Evolutionary conservation across 192 early-diverging fungal species (phyloP), one percentile per base, ranked within the genome.

Genomic region (Lobosporangium transversale): DNA sequence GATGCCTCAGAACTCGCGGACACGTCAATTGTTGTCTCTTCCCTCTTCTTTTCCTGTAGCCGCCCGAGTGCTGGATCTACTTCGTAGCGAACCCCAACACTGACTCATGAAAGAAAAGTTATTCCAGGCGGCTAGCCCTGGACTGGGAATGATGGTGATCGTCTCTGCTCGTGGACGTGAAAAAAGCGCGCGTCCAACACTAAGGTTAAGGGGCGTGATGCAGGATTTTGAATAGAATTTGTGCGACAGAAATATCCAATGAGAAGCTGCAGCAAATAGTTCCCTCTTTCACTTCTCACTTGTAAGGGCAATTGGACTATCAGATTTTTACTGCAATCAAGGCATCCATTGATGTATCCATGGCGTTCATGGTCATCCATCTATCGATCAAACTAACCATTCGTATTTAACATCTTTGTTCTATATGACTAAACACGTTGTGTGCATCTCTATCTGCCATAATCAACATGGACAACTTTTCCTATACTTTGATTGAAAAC

Each of bases 281-380:
- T 58, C 66, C 35, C 54, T 68, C 66, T 68, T 68, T 68, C 66
- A 68, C 66, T 68, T 58, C 66, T 68, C 66, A 68, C 56, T 68
- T 68, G 66, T 68, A 68, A 58, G 66, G 48, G 60, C 48, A 26
- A 31, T 20, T 14, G 26, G 51, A 40, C 33, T 32, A 68, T 57
- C 36, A n/a, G 53, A 56, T 52, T 58, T 26, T 29, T 58, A 6
- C 40, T 60, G 58, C 44, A 26, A 37, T 15, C 20, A 29, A 47
- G 33, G 36, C 40, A 58, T 64, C 62, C 66, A 68, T 68, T 48
- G 35, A 55, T 45, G 3, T 30, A 32, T 53, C 51, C 4, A 17
- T 53, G 51, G 29, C 11, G 18, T 32, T 18, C 30, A 51, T 20
- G 24, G 47, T 48, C 21, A 68, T 68, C 66, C 66, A 68, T 68